These are phyloP conservation scores for Ascoidea tarda DNA, from an alignment of 805 yeast species.

Conservation along the genomic window DNA sequence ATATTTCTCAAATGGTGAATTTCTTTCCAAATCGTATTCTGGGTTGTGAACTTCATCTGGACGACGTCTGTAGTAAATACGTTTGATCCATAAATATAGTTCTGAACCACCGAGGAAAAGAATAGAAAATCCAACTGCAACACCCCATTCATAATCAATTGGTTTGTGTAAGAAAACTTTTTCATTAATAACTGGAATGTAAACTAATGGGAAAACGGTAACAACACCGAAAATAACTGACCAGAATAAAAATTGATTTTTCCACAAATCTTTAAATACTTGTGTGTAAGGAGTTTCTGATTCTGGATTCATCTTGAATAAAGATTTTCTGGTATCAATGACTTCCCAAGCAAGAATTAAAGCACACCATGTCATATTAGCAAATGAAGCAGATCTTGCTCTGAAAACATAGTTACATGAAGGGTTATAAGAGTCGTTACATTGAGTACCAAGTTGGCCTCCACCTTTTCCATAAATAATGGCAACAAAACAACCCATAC, in stretches of 20 bases:
- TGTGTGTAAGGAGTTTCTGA: constrained; percentile 45
- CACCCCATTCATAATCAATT: constrained; percentile 72
- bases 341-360: constrained; percentile 77
- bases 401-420: constrained; percentile 51
- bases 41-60: constrained; percentile 33
- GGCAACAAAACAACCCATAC: constrained; percentile 51
- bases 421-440: constrained; percentile 35
- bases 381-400: constrained; percentile 68
- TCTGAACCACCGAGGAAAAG: constrained; percentile 51
- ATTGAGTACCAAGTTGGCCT: constrained; percentile 49
- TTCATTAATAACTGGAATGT: constrained; percentile 77
- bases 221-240: constrained; percentile 58
- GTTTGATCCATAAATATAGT: constrained; percentile 50
- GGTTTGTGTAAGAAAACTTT: constrained; percentile 62
- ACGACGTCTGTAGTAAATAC: constrained; percentile 32
- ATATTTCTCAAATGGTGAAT: constrained; percentile 48
- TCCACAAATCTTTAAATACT: constrained; percentile 52
- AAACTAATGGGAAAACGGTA: constrained; percentile 68
- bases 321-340: constrained; percentile 53
- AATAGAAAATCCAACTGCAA: constrained; percentile 45
- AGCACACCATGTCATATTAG: constrained; percentile 79
- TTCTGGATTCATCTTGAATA: constrained; percentile 59
- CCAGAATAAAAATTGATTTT: constrained; percentile 69
- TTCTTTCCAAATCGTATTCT: constrained; percentile 48
- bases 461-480: constrained; percentile 53